Conservation (phyloP, 352 stramenopile genomes). For the Thraustochytrium striatum region DNA sequence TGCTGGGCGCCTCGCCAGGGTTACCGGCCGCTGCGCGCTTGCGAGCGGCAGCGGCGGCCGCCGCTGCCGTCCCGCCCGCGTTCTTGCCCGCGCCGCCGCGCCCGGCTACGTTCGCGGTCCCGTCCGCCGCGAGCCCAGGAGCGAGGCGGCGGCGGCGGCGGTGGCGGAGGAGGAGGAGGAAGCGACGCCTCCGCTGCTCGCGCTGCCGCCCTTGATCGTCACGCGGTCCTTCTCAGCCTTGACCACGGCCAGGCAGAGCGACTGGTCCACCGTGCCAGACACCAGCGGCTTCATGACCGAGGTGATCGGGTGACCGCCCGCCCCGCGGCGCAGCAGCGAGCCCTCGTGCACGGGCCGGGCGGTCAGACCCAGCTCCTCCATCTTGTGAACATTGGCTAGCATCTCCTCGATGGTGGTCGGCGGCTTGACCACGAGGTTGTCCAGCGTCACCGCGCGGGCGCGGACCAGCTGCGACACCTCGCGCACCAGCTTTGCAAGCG, state of each 20-base stretch:
- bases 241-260: neutral
- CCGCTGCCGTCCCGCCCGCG: neutral
- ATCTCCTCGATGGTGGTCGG: slow-evolving; percentile 44
- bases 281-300: slow-evolving; percentile 24
- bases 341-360: neutral
- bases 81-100: neutral
- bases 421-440: slow-evolving; percentile 29
- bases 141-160: neutral
- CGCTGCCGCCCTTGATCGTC: slow-evolving; percentile 5
- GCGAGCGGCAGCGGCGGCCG: neutral
- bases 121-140: neutral
- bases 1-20: too few species aligned
- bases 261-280: slow-evolving; percentile 6
- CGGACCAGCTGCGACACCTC: slow-evolving; percentile 40
- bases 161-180: neutral
- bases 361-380: neutral
- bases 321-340: neutral
- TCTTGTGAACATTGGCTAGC: slow-evolving; percentile 27
- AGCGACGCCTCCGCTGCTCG: neutral
- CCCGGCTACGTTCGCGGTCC: neutral
- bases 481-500: neutral
- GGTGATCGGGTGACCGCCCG: slow-evolving; percentile 21
- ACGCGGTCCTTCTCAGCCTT: slow-evolving; percentile 12
- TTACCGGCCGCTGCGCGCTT: neutral
- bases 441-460: neutral